phyloP scores from a whole-genome alignment of 768 basidiomycete genomes.

The Crucibulum laeve region DNA sequence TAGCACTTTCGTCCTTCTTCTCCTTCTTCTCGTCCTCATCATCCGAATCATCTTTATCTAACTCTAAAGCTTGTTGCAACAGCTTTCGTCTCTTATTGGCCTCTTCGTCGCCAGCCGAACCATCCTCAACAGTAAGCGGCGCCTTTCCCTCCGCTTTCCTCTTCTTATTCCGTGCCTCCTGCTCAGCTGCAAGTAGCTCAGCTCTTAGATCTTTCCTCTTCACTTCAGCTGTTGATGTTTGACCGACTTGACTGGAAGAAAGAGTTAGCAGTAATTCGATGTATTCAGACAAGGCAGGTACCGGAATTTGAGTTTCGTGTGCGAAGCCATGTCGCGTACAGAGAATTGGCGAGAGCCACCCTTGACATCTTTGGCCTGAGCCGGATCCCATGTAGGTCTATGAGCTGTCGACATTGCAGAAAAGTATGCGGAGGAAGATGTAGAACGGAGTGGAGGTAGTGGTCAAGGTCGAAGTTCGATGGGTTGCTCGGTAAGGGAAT shows the following conservation, averaged over 20 bases:
- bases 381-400: conserved; percentile 96
- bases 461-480: too few species aligned
- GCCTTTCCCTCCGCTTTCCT: conserved; percentile 82
- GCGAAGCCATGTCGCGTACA: conserved; percentile 88
- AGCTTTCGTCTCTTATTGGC: conserved; percentile 81
- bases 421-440: neutral
- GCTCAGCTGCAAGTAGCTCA: conserved; percentile 82
- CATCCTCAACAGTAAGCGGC: conserved; percentile 40
- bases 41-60: conserved; percentile 89
- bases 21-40: conserved; percentile 49
- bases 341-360: conserved; percentile 92
- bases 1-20: conserved; percentile 29
- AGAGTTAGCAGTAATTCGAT: conserved; percentile 2
- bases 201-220: conserved; percentile 74
- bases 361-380: conserved; percentile 89
- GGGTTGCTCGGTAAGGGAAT: too few species aligned
- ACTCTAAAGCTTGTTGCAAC: conserved; percentile 77
- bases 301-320: conserved; percentile 99
- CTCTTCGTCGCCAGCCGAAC: conserved; percentile 45
- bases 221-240: conserved; percentile 78
- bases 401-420: conserved; percentile 81
- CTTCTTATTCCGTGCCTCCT: conserved; percentile 86
- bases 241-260: conserved; percentile 72
- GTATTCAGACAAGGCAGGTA: conserved; percentile 16
- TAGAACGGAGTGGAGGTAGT: too few species aligned